A percentile compares a stretch with the other conserved stretches of the same genome.
Conservation (phyloP, 805 yeast species). For the Barnettozyma sucrosica region DNA sequence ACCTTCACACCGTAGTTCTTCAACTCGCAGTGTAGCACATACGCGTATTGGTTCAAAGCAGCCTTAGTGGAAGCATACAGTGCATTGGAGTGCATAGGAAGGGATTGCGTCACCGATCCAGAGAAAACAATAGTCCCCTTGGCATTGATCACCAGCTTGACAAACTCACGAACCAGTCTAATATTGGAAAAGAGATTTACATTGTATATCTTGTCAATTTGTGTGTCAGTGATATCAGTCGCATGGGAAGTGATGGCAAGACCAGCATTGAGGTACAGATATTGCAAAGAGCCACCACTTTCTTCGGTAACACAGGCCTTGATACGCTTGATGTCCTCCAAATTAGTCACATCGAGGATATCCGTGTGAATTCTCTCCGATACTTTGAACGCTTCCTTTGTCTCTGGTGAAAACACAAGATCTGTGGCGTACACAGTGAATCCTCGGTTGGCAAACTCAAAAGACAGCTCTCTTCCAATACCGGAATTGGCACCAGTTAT, state of each 20-base stretch:
- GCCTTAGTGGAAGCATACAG: conserved; percentile 38
- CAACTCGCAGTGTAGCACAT: conserved; percentile 33
- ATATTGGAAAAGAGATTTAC: conserved; percentile 38
- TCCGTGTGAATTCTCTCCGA: conserved; percentile 5
- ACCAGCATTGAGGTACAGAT: conserved; percentile 41
- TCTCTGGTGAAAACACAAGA: conserved; percentile 26
- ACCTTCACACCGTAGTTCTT: conserved; percentile 37
- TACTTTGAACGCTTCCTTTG: conserved; percentile 19
- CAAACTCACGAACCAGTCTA: conserved; percentile 32
- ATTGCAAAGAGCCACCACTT: conserved; percentile 30
- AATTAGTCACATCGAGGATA: conserved; percentile 31
- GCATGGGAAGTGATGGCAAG: conserved; percentile 26
- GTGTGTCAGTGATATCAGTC: conserved; percentile 29
- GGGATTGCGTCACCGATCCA: conserved; percentile 32
- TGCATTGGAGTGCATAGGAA: conserved; percentile 34
- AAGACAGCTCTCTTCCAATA: conserved; percentile 45
- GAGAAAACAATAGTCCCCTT: conserved; percentile 37
- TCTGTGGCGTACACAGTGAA: conserved; percentile 35
- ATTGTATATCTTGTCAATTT: conserved; percentile 22
- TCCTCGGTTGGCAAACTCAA: conserved; percentile 39
- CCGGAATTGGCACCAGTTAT: conserved; percentile 61
- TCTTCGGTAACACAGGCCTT: conserved; percentile 21
- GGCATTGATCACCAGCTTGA: conserved; percentile 29
- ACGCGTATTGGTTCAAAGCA: conserved; percentile 37
- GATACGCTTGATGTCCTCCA: conserved; percentile 25